phyloP scores from a whole-genome alignment of 108 stramenopile genomes.

The Epithemia pelagica region DNA sequence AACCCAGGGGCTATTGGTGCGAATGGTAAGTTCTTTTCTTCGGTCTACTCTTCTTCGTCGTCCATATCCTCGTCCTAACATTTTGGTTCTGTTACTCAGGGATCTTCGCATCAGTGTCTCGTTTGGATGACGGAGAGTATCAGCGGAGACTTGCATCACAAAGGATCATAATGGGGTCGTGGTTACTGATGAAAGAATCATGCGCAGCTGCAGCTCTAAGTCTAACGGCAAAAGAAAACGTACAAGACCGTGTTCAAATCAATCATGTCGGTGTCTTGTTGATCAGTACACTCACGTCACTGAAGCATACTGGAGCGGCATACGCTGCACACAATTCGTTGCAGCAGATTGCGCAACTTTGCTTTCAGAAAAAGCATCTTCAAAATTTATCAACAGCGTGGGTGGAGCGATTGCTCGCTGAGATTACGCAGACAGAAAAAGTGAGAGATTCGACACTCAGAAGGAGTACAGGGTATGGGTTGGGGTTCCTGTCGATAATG shows the following conservation, averaged over 20 bases:
- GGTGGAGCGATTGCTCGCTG: slow-evolving; percentile 31
- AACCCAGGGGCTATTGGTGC: slow-evolving; percentile 69
- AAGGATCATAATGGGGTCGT: slow-evolving; percentile 57
- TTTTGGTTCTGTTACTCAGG: background rate
- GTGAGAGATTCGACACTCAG: slow-evolving; percentile 58
- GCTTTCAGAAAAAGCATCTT: slow-evolving; percentile 7
- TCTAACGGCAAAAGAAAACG: slow-evolving; percentile 7
- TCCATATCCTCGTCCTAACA: too few relatives aligned
- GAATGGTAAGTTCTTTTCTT: slow-evolving; percentile 38
- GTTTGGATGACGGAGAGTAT: slow-evolving; percentile 17
- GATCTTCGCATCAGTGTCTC: slow-evolving; percentile 32
- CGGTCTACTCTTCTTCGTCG: too few relatives aligned
- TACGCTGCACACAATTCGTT: slow-evolving; percentile 53
- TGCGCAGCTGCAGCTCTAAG: slow-evolving; percentile 29
- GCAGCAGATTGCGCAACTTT: slow-evolving; percentile 34
- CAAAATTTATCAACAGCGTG: slow-evolving; percentile 24
- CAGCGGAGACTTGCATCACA: slow-evolving; percentile 33
- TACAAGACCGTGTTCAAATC: slow-evolving; percentile 4
- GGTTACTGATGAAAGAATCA: slow-evolving; percentile 59
- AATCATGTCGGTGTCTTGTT: slow-evolving; percentile 31
- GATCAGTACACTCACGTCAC: slow-evolving; percentile 40
- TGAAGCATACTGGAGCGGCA: slow-evolving; percentile 69
- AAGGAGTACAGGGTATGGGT: slow-evolving; percentile 55
- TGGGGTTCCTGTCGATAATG: slow-evolving; percentile 59
- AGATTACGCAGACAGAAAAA: slow-evolving; percentile 37